Base-by-base conservation (phyloP, 345 rosid genomes). In the Garcia nutans region DNA sequence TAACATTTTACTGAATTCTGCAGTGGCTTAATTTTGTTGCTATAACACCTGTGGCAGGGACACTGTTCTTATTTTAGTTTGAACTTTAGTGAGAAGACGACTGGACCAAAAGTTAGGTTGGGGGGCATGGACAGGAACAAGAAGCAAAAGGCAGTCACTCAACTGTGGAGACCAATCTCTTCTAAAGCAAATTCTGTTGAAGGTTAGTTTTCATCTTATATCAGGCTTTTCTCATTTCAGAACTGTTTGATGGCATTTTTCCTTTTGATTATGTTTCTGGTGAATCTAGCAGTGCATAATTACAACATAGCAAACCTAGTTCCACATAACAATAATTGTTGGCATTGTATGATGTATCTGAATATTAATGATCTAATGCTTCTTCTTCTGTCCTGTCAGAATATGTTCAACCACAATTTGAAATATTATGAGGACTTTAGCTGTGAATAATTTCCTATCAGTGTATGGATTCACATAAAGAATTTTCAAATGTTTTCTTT, bases 91-190 rank as follows among this genome's bases (percentile, higher is more conserved):
- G 60, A 62, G 78, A 76, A 52, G 79, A 82, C 80, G 83, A n/a
- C 63, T 75, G 83, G 76, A 56, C 63, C n/a, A 5, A 78, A 85
- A 78, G 73, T 74, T 73, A 74, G 73, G 20, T 26, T 22, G 2
- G 72, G 70, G 13, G 28, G 70, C 3, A 76, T 77, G 83, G 88
- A 81, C 47, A 72, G 74, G 75, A 56, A 26, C 49, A 88, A 77
- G 79, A 87, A 81, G 84, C 65, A 16, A 55, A 88, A 85, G 82
- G 76, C 68, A 26, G 73, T 68, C 8, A 80, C 77, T 77, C 84
- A 26, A 50, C 85, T 70, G 11, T 86, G 97, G 97, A 89, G 85
- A 75, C 88, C 90, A 19, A 77, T 88, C 58, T 85, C 89, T 79
- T 78, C 84, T 78, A 84, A 77, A 44, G 82, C 90, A 73, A 77